Conservation (phyloP, 495 filamentous ascomycete genomes). For the Mytilinidion resinicola region DNA sequence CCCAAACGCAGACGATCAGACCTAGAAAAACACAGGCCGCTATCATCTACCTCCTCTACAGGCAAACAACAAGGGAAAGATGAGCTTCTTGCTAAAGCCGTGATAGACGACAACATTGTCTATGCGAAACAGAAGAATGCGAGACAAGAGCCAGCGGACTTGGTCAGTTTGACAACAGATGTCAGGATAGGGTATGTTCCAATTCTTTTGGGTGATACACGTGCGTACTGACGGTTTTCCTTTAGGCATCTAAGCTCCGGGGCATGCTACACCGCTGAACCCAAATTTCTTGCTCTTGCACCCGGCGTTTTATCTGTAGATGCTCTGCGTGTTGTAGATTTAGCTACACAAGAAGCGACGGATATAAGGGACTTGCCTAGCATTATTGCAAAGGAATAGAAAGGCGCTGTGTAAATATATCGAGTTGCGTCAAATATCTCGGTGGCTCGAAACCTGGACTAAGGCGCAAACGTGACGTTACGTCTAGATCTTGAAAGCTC, state of each 20-base stretch:
- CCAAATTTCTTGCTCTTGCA: constrained; percentile 71
- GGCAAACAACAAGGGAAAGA: constrained; percentile 30
- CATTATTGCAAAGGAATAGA: constrained; percentile 44
- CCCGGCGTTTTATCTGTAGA: constrained; percentile 73
- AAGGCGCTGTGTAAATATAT: not conserved
- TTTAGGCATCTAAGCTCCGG: constrained; percentile 62
- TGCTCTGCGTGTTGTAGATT: constrained; percentile 73
- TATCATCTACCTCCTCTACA: constrained; percentile 45
- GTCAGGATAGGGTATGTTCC: constrained; percentile 65
- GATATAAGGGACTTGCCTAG: constrained; percentile 77
- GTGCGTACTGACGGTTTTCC: constrained; percentile 12
- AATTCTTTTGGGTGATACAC: not conserved
- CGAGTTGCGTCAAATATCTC: too few species aligned
- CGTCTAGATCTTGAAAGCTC: too few species aligned
- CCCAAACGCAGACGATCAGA: constrained; percentile 67
- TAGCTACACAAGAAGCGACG: constrained; percentile 71
- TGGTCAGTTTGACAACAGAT: constrained; percentile 79
- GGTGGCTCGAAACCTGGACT: too few species aligned
- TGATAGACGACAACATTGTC: constrained; percentile 77
- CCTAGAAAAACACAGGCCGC: constrained; percentile 50
- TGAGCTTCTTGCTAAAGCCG: constrained; percentile 61
- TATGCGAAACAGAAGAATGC: constrained; percentile 75
- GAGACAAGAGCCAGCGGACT: constrained; percentile 61
- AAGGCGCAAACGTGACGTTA: too few species aligned
- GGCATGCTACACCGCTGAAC: constrained; percentile 72